These are phyloP conservation scores for Arabidopsis arenosa DNA, from an alignment of 345 rosid species.

Conservation along the genomic window DNA sequence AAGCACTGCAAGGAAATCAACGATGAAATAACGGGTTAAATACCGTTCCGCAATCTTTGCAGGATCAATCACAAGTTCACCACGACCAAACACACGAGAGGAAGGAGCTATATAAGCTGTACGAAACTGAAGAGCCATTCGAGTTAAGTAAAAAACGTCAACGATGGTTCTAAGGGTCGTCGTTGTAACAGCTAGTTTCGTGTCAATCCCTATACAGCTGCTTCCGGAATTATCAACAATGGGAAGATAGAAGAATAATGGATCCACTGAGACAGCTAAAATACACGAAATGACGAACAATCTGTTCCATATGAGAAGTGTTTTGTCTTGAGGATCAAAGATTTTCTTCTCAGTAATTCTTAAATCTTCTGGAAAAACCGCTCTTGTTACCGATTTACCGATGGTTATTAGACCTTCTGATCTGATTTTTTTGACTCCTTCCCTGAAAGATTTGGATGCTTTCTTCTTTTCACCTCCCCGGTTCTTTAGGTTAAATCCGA, in stretches of 20 bases:
- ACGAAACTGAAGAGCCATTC: constrained; percentile 82
- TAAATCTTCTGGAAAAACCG: constrained; percentile 81
- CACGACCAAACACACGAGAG: constrained; percentile 92
- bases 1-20: constrained; percentile 77
- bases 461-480: constrained; percentile 44
- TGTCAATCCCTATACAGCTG: constrained; percentile 70
- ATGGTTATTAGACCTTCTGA: constrained; percentile 68
- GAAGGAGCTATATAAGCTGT: constrained; percentile 95
- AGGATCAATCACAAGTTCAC: constrained; percentile 90
- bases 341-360: constrained; percentile 69
- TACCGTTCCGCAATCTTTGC: constrained; percentile 79
- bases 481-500: constrained; percentile 58
- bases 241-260: constrained; percentile 87
- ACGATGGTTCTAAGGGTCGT: constrained; percentile 63
- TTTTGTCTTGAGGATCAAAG: constrained; percentile 85
- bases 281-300: constrained; percentile 78
- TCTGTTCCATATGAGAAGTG: constrained; percentile 81
- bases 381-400: constrained; percentile 67
- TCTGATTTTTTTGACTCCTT: constrained; percentile 61
- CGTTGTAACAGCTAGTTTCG: constrained; percentile 59
- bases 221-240: constrained; percentile 52
- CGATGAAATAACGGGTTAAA: constrained; percentile 66
- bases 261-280: constrained; percentile 78
- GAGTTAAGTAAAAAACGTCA: constrained; percentile 70
- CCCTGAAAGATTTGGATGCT: constrained; percentile 58